Base-by-base conservation (phyloP, 495 filamentous ascomycete species). In the Hypoxylon intermedium region DNA sequence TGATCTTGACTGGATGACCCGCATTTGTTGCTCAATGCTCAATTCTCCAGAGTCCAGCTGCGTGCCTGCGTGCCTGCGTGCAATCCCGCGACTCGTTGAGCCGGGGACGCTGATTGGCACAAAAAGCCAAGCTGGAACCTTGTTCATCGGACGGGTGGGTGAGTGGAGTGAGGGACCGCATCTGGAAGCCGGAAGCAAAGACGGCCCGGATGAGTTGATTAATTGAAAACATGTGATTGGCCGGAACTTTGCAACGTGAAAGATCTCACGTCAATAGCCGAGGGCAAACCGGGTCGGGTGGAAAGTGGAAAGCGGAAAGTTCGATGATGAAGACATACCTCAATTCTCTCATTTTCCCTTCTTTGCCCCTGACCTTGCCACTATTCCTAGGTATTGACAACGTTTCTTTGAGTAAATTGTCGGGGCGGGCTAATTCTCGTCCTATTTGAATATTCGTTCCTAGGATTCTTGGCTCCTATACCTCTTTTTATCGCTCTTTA, bases 231-330 rank as follows among this genome's bases (percentile, higher is more conserved):
- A 55, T 69, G 40, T 67, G 58, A 71, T 71, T 71, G 68, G 68
- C 21, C 30, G 49, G 65, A 53, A 49, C n/a, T n/a, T n/a, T n/a
- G n/a, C n/a, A 48, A 18, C 20, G 54, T n/a, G 6, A 18, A 38
- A 15, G 24, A 21, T 23, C 5, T 47, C 12, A 58, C 50, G 23
- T 9, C 52, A 53, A 71, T 71, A 71, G 60, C 68, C 68, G 68
- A 71, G 68, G 68, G 66, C 59, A 68, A 71, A 59, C 57, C 66
- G 61, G 68, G 65, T 66, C 66, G 63, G 65, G 52, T 58, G 60
- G 60, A 58, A 63, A 53, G 44, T 26, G 43, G 26, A 40, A 43
- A 60, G 48, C 26, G 31, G 65, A 71, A 53, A 57, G 34, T 43
- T 69, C 63, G 48, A 67, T 67, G 67, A 70, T 70, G 62, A 66